phyloP scores from a whole-genome alignment of 768 basidiomycete genomes.

The Suillus decipiens region DNA sequence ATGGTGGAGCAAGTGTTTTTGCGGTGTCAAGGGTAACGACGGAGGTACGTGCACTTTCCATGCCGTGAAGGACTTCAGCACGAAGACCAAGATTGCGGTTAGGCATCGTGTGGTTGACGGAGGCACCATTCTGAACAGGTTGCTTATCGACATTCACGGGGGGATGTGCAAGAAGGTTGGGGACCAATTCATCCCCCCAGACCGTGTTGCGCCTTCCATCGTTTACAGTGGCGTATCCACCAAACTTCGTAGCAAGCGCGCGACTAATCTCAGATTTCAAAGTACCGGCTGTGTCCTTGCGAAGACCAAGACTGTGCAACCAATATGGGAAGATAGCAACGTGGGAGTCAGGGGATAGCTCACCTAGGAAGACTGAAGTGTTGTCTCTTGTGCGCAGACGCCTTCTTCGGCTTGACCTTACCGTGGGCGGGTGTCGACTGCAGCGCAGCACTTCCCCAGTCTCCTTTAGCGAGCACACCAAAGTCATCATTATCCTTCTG shows the following conservation, averaged over 20 bases:
- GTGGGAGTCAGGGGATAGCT: constrained; percentile 17
- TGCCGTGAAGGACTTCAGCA: constrained; percentile 49
- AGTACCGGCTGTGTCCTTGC: constrained; percentile 57
- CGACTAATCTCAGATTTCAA: constrained; percentile 59
- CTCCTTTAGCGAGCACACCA: constrained; percentile 32
- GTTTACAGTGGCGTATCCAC: constrained; percentile 42
- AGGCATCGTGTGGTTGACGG: constrained; percentile 40
- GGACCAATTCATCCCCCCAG: constrained; percentile 43
- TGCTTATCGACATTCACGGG: constrained; percentile 41
- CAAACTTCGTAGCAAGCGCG: constrained; percentile 46
- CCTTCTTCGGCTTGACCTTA: constrained; percentile 40
- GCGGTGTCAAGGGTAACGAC: constrained; percentile 40
- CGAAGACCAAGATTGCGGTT: constrained; percentile 49
- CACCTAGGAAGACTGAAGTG: constrained; percentile 73
- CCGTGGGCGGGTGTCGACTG: constrained; percentile 63
- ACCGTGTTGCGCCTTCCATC: constrained; percentile 49
- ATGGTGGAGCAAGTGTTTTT: constrained; percentile 40
- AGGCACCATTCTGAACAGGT: constrained; percentile 18
- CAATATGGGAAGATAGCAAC: constrained; percentile 11
- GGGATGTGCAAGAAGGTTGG: constrained; percentile 34
- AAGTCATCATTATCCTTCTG: constrained; percentile 25
- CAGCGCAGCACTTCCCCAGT: constrained; percentile 57
- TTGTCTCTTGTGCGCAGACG: constrained; percentile 56
- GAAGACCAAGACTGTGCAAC: constrained; percentile 56
- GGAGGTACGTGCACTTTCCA: constrained; percentile 55